Evolutionary conservation across 805 yeast genomes (phyloP).

Genomic region (Teunomyces stri): DNA sequence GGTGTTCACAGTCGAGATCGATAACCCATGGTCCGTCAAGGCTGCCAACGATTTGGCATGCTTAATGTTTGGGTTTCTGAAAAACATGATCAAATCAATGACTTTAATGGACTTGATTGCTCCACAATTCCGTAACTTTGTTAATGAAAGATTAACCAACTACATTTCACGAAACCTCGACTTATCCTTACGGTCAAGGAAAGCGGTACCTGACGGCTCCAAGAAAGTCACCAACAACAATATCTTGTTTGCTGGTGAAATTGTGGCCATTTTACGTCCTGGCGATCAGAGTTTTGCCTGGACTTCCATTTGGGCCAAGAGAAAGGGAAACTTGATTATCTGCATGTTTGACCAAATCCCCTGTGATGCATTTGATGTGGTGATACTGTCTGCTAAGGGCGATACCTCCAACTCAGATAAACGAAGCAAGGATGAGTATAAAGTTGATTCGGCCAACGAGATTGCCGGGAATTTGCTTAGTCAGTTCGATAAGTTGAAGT

Average conservation of each 20-base stretch:
- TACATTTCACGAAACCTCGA: constrained; percentile 14
- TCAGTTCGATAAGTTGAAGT: constrained; percentile 13
- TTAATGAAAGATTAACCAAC: constrained; percentile 51
- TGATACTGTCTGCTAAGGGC: constrained; percentile 12
- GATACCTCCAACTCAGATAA: constrained; percentile 1
- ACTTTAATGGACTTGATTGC: constrained; percentile 76
- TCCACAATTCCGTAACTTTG: constrained; percentile 71
- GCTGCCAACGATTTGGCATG: constrained; percentile 92
- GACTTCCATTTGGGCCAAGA: constrained; percentile 91
- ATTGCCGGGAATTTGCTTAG: constrained; percentile 35
- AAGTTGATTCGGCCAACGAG: constrained; percentile 25
- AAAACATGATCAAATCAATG: constrained; percentile 56
- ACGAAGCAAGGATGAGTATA: constrained; percentile 12
- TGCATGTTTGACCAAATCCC: constrained; percentile 86
- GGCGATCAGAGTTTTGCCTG: constrained; percentile 64
- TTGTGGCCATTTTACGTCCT: constrained; percentile 72
- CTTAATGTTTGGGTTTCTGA: constrained; percentile 77
- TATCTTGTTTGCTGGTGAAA: constrained; percentile 76
- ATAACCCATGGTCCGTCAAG: constrained; percentile 74
- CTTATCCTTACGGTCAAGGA: constrained; percentile 16
- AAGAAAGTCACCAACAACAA: constrained; percentile 28
- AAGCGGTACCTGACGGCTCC: constrained; percentile 6
- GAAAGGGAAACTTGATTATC: constrained; percentile 64
- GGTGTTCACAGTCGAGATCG: constrained; percentile 72
- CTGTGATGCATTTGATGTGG: constrained; percentile 35